These are phyloP conservation scores for Ephemerocybe angulata DNA, from an alignment of 768 basidiomycete species.

Conservation along the genomic window DNA sequence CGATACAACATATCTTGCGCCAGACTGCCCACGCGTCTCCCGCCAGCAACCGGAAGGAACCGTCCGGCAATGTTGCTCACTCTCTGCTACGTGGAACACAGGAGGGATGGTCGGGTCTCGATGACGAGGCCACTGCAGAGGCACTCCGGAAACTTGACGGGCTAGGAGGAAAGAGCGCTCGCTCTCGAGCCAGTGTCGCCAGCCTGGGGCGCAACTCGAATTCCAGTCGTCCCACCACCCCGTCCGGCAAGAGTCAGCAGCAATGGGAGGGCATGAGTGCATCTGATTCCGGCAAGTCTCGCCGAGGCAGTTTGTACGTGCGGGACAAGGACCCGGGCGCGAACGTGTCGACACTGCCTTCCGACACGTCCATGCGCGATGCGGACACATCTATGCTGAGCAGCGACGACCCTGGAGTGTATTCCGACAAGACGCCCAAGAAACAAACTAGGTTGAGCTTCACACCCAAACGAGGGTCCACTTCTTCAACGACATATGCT, in stretches of 20 bases:
- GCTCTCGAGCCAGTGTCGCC: conserved; percentile 72
- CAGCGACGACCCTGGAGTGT: conserved; percentile 54
- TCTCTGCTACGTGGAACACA: conserved; percentile 83
- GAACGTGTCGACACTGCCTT: conserved; percentile 24
- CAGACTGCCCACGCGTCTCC: conserved; percentile 43
- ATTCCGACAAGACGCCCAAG: conserved; percentile 64
- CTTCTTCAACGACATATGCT: conserved; percentile 83
- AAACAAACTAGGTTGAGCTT: conserved; percentile 72
- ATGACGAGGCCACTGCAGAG: conserved; percentile 86
- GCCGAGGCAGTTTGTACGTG: conserved; percentile 34
- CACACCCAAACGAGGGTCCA: conserved; percentile 83
- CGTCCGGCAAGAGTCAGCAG: conserved; percentile 54
- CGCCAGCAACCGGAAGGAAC: conserved; percentile 40
- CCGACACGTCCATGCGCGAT: conserved; percentile 35
- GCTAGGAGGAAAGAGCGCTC: conserved; percentile 68
- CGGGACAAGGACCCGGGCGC: conserved; percentile 21
- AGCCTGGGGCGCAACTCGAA: conserved; percentile 66
- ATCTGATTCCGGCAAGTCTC: conserved; percentile 36
- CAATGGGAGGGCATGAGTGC: conserved; percentile 75
- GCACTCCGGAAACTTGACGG: conserved; percentile 93
- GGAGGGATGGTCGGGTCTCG: conserved; percentile 84
- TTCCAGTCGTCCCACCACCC: conserved; percentile 71
- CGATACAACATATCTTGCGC: conserved; percentile 78
- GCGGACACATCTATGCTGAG: conserved; percentile 44
- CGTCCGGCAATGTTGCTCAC: conserved; percentile 71